phyloP scores from a whole-genome alignment of 208 protist species.

The Acanthamoeba healyi region DNA sequence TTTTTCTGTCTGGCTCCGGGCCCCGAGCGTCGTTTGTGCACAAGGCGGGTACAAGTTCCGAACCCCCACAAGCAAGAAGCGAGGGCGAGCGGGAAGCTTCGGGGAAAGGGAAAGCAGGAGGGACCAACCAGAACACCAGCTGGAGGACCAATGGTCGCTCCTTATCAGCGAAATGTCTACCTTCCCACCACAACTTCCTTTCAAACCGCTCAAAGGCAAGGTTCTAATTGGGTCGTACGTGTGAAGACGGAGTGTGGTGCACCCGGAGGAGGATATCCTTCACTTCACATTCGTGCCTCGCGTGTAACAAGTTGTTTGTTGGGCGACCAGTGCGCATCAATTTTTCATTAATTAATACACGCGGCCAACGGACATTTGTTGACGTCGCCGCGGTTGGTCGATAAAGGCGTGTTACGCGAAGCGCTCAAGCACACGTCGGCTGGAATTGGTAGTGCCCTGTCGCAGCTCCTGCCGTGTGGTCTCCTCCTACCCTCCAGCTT shows the following conservation, averaged over 20 bases:
- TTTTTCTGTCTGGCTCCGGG: too few species aligned
- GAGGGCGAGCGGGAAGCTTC: background rate
- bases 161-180: background rate
- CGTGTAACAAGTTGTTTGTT: background rate
- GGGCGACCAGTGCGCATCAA: too few species aligned
- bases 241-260: too few species aligned
- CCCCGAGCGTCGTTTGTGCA: too few species aligned
- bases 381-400: background rate
- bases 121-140: background rate
- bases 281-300: background rate
- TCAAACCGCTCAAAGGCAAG: slow-evolving; percentile 24
- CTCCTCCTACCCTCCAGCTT: background rate
- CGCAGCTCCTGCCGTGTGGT: background rate
- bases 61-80: too few species aligned
- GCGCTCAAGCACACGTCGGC: too few species aligned
- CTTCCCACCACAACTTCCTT: slow-evolving; percentile 24
- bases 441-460: too few species aligned
- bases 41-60: background rate
- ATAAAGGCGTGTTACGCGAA: background rate
- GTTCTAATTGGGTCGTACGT: too few species aligned
- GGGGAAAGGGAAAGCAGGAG: background rate
- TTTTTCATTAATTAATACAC: too few species aligned
- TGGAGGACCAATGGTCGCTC: background rate
- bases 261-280: too few species aligned
- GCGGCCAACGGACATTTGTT: too few species aligned